phyloP scores from a whole-genome alignment of 1,139 yeast genomes.

The Yamadazyma atlantica region DNA sequence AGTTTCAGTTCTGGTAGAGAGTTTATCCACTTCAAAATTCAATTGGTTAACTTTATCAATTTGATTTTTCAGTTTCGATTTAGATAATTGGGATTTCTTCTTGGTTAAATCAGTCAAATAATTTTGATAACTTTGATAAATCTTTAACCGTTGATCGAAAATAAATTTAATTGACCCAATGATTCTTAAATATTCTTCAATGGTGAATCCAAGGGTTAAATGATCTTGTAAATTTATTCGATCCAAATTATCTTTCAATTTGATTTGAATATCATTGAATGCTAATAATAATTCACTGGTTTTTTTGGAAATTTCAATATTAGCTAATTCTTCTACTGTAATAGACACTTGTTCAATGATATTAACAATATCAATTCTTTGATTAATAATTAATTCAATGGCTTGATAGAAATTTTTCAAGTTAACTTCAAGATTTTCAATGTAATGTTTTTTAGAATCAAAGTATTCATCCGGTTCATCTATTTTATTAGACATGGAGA shows the following conservation, averaged over 20 bases:
- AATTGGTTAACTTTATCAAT: constrained; percentile 59
- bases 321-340: constrained; percentile 70
- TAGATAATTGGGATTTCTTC: constrained; percentile 52
- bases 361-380: constrained; percentile 68
- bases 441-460: constrained; percentile 61
- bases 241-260: constrained; percentile 73
- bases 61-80: constrained; percentile 58
- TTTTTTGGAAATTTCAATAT: constrained; percentile 70
- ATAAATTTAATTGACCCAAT: constrained; percentile 75
- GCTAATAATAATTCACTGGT: constrained; percentile 54
- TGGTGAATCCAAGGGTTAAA: constrained; percentile 78
- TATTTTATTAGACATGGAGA: constrained; percentile 59
- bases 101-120: constrained; percentile 43
- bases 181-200: constrained; percentile 83
- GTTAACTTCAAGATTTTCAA: constrained; percentile 74
- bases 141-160: constrained; percentile 72
- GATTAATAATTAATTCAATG: constrained; percentile 71
- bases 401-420: constrained; percentile 69
- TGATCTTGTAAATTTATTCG: constrained; percentile 85
- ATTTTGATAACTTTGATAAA: constrained; percentile 60
- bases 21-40: constrained; percentile 56
- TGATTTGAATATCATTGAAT: constrained; percentile 70
- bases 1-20: constrained; percentile 56
- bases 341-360: constrained; percentile 47
- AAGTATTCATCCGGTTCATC: constrained; percentile 82